phyloP scores from a whole-genome alignment of 176 grass and related monocot species.

The Calamus simplicifolius region DNA sequence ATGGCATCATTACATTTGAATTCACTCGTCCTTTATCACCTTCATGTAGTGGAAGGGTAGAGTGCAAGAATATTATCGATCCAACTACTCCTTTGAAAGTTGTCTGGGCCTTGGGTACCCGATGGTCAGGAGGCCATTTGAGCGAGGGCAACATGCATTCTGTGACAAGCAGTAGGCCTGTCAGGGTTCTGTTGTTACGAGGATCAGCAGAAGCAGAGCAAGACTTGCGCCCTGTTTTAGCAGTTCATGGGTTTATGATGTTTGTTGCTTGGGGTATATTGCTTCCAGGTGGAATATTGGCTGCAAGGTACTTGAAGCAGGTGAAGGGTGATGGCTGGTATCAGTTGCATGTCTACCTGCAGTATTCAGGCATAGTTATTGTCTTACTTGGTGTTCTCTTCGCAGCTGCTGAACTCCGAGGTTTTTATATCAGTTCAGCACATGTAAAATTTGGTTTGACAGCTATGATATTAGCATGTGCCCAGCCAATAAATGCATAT shows the following conservation, averaged over 20 bases:
- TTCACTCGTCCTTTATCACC: constrained; percentile 12
- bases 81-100: constrained; percentile 13
- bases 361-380: constrained; percentile 70
- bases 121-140: constrained; percentile 3
- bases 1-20: constrained; percentile 18
- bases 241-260: constrained; percentile 95
- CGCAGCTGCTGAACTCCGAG: constrained; percentile 57
- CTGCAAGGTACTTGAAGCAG: constrained; percentile 87
- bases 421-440: constrained; percentile 47
- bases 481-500: constrained; percentile 79
- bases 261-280: constrained; percentile 89
- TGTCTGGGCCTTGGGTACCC: constrained; percentile 13
- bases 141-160: constrained; percentile 20
- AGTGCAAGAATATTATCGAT: constrained; percentile 21
- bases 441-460: constrained; percentile 88
- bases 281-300: constrained; percentile 77
- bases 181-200: constrained; percentile 2
- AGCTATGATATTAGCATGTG: constrained; percentile 49
- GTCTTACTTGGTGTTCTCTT: constrained; percentile 73
- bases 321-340: constrained; percentile 77
- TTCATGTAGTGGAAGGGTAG: constrained; percentile 7
- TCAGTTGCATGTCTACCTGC: constrained; percentile 75
- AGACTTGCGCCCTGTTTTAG: constrained; percentile 60
- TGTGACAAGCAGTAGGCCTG: constrained; percentile 10
- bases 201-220: constrained; percentile 73